Base-by-base conservation (phyloP, 2,329 filamentous ascomycete species). In the Aspergillus calidoustus region DNA sequence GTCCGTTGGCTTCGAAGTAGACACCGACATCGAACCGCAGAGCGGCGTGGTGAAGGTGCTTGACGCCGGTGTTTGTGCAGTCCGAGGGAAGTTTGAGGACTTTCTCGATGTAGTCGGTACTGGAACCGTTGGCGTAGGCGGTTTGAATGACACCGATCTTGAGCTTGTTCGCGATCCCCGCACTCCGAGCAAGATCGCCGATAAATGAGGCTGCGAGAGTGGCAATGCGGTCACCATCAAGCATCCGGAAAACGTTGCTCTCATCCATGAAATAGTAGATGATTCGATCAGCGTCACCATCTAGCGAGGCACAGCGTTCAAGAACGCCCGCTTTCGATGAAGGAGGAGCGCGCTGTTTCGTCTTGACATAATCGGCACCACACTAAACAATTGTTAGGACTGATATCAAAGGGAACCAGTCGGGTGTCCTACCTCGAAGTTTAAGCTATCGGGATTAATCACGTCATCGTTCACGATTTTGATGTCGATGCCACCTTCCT, bases 1-100 rank as follows among this genome's bases (percentile, higher is more conserved):
- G 95, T 31, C 95, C 95, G 75, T 99, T 99, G 67, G 95, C 95
- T 82, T 99, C 95, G 72, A 99, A 99, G 82, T 99, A 99, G 56
- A 98, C 92, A 60, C 95, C 95, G 59, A 98, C 89, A 72, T 99
- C 95, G 71, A 96, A 97, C 68, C 93, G 91, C 72, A 91, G 89
- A 44, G 95, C 95, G n/a, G 92, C 95, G 74, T 98, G 95, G 80
- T 99, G 95, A 65, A 99, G 86, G 79, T 97, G 91, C 84, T 99
- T 99, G 64, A 99, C 95, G 68, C 95, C 95, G 0, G 95, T 99
- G 15, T 92, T 89, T 1, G 95, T 98, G 84, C 91, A 97, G 62
- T 96, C 89, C 23, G 97, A 92, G 53, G 93, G 93, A 47, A 99
- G 87, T 72, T 91, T 90, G 59, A 98, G 85, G 66, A 91, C 90